phyloP scores from a whole-genome alignment of 2,329 filamentous ascomycete genomes.

The Stagonosporopsis rhizophila region DNA sequence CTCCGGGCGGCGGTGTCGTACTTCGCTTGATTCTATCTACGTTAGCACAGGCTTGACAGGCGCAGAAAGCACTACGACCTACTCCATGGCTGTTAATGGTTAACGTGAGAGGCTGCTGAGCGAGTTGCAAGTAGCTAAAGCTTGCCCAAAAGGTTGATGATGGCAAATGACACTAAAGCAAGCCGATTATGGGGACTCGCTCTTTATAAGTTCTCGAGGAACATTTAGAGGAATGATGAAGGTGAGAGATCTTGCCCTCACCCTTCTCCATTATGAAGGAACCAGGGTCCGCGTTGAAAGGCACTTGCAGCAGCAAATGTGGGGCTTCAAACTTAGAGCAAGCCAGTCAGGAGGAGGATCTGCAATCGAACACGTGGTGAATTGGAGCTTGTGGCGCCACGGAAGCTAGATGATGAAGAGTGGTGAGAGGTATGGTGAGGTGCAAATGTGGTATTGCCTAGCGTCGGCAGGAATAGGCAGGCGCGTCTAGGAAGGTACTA shows the following conservation, averaged over 20 bases:
- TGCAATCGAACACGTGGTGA: not conserved
- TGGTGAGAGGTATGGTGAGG: not conserved
- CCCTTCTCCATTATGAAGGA: too few species aligned
- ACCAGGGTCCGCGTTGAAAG: too few species aligned
- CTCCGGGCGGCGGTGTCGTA: not conserved
- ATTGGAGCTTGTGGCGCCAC: not conserved
- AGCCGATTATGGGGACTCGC: not conserved
- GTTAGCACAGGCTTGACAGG: not conserved
- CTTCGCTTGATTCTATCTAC: not conserved
- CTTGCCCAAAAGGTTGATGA: not conserved
- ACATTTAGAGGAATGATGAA: not conserved
- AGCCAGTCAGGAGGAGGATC: not conserved
- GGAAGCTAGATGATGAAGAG: not conserved
- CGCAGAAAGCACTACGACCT: not conserved
- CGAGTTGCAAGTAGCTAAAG: too few species aligned
- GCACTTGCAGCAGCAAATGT: not conserved
- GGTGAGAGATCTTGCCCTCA: not conserved
- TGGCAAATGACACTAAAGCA: not conserved
- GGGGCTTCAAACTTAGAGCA: not conserved
- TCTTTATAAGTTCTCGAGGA: not conserved
- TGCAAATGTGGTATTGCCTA: too few species aligned
- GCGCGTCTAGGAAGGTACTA: not conserved
- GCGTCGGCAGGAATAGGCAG: too few species aligned
- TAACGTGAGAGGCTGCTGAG: not conserved
- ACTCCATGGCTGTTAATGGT: not conserved